Conservation (phyloP, 495 filamentous ascomycete genomes). For the Cryomyces minteri region DNA sequence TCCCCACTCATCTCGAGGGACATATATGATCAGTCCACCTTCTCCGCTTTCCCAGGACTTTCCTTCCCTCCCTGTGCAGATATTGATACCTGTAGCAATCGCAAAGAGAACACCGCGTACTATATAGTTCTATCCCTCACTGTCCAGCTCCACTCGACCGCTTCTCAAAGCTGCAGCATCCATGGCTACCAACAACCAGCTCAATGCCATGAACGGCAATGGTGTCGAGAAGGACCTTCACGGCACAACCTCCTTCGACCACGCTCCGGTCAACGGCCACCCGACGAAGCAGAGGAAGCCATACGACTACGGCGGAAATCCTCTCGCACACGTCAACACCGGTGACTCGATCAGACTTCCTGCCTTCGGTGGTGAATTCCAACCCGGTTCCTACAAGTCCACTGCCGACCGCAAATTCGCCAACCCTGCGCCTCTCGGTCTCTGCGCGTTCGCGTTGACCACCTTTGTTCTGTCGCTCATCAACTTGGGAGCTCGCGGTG, state of each 20-base stretch:
- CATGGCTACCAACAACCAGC: conserved; percentile 4
- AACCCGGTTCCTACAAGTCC: conserved; percentile 70
- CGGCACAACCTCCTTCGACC: conserved; percentile 6
- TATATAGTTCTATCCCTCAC: too few species aligned
- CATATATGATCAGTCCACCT: too few species aligned
- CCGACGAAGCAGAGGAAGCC: conserved; percentile 4
- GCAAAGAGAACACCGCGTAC: too few species aligned
- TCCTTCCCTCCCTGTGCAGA: too few species aligned
- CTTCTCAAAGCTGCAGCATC: too few species aligned
- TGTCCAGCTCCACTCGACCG: too few species aligned
- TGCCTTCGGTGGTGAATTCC: conserved; percentile 85
- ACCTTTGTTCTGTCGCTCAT: conserved; percentile 75
- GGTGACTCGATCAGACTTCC: conserved; percentile 36
- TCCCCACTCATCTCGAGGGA: too few species aligned
- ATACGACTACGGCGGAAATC: conserved; percentile 36
- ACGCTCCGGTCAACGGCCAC: background rate
- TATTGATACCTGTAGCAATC: too few species aligned
- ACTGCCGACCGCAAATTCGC: conserved; percentile 47
- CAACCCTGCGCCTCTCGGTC: conserved; percentile 42
- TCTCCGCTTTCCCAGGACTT: too few species aligned
- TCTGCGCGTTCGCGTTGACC: conserved; percentile 72
- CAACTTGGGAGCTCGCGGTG: conserved; percentile 50
- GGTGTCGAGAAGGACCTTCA: conserved; percentile 2
- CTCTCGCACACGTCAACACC: conserved; percentile 47
- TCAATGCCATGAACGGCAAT: conserved; percentile 3